A percentile compares a stretch with the other conserved stretches of the same genome.
phyloP scores from a whole-genome alignment of 148 eudicot species.

The Rhododendron ferrugineum region DNA sequence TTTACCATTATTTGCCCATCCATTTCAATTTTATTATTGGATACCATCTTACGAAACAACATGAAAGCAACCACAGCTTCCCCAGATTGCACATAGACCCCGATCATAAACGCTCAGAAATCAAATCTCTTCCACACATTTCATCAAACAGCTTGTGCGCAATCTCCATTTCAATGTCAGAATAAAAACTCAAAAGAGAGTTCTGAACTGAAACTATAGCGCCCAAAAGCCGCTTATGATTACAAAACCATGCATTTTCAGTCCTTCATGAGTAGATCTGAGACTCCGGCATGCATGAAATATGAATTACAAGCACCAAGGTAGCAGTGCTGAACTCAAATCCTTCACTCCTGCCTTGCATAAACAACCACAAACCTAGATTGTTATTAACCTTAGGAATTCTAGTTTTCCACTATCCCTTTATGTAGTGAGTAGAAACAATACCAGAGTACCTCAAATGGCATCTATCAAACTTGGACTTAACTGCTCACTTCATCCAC shows the following conservation, averaged over 20 bases:
- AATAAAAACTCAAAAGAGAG: constrained; percentile 46
- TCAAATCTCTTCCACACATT: constrained; percentile 63
- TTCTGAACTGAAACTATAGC: constrained; percentile 51
- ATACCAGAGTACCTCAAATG: background rate
- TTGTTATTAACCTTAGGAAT: background rate
- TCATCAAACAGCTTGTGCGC: constrained; percentile 63
- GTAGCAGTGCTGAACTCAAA: constrained; percentile 73
- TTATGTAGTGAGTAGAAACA: background rate
- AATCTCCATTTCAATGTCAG: constrained; percentile 26
- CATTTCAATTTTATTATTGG: constrained; percentile 26
- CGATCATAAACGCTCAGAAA: constrained; percentile 74
- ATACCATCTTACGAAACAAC: constrained; percentile 46
- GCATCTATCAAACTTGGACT: too few species aligned
- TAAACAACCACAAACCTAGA: constrained; percentile 46
- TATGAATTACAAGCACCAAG: constrained; percentile 54
- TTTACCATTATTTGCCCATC: constrained; percentile 69
- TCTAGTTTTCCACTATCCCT: background rate
- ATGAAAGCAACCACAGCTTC: constrained; percentile 38
- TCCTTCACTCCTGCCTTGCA: constrained; percentile 40
- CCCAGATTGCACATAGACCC: constrained; percentile 43
- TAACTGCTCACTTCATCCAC: background rate
- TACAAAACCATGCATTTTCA: constrained; percentile 44
- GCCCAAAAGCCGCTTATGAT: constrained; percentile 43
- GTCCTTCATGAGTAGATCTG: constrained; percentile 29
- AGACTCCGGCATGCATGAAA: constrained; percentile 46